These are phyloP conservation scores for Rhodotorula sp. DNA, from an alignment of 1,284 basidiomycete genomes.

Conservation along the genomic window DNA sequence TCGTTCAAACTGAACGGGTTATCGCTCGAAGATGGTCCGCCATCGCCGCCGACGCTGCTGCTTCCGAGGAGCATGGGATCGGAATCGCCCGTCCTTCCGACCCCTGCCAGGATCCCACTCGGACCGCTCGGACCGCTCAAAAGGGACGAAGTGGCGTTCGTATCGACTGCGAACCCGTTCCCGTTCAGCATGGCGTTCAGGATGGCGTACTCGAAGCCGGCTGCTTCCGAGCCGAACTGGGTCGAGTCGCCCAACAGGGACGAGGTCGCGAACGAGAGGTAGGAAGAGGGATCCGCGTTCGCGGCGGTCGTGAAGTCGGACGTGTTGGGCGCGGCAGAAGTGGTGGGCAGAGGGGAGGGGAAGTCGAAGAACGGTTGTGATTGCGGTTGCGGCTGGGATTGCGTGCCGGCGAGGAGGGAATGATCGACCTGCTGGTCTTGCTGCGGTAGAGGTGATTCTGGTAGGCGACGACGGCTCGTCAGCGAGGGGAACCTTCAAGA, in stretches of 20 bases:
- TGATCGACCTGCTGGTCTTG: not conserved
- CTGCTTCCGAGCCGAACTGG: constrained; percentile 74
- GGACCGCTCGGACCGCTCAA: constrained; percentile 3
- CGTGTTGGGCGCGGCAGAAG: not conserved
- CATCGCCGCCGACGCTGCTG: not conserved
- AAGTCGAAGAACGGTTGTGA: constrained; percentile 31
- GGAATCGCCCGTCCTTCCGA: not conserved
- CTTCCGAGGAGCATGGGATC: constrained; percentile 19
- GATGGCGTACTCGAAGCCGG: constrained; percentile 87
- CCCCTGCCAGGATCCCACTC: not conserved
- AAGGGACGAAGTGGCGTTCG: constrained; percentile 14
- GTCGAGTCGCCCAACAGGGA: constrained; percentile 17
- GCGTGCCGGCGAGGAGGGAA: not conserved
- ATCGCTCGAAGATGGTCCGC: not conserved
- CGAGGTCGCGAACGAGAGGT: constrained; percentile 5
- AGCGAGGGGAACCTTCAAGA: not conserved
- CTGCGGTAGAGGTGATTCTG: not conserved
- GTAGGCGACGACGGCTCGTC: not conserved
- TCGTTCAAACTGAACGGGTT: not conserved
- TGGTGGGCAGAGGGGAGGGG: not conserved
- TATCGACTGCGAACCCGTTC: constrained; percentile 53
- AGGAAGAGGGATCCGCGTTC: constrained; percentile 5
- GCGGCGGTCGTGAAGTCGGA: not conserved
- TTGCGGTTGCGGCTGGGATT: not conserved
- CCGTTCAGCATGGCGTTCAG: constrained; percentile 79